Conservation (phyloP, 345 rosid species). For the Populus alba region DNA sequence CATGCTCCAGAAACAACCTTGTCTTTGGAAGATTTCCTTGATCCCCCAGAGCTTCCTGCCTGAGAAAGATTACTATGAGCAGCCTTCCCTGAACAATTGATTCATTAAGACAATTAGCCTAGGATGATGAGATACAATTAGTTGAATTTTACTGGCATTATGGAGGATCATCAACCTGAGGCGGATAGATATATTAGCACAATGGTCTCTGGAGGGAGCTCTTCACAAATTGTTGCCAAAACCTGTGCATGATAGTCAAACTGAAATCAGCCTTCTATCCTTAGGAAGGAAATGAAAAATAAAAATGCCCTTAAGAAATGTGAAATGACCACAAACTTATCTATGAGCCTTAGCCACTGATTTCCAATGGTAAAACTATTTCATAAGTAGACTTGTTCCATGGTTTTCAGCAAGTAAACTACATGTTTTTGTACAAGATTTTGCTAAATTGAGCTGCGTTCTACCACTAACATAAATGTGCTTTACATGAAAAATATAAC, state of each 20-base stretch:
- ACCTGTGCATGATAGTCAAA: conserved; percentile 50
- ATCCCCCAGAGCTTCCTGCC: conserved; percentile 53
- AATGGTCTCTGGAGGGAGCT: conserved; percentile 78
- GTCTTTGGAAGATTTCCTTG: conserved; percentile 57
- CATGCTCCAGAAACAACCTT: conserved; percentile 47
- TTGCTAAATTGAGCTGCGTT: neutral
- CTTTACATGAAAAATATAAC: neutral
- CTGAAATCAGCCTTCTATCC: conserved; percentile 6
- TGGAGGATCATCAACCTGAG: conserved; percentile 53
- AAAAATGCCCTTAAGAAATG: neutral
- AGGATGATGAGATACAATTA: neutral
- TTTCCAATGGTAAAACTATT: neutral
- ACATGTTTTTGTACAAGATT: neutral
- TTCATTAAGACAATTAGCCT: conserved; percentile 15
- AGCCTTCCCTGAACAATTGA: conserved; percentile 56
- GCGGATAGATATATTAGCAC: conserved; percentile 81
- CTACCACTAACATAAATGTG: neutral
- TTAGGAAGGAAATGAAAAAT: neutral
- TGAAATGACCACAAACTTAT: neutral
- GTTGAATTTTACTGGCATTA: conserved; percentile 17
- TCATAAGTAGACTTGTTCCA: neutral
- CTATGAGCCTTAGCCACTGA: conserved; percentile 1
- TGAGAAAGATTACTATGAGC: conserved; percentile 35
- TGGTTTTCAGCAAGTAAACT: neutral
- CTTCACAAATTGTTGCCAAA: conserved; percentile 84